phyloP scores from a whole-genome alignment of 805 yeast genomes.

The Myxozyma udenii region DNA sequence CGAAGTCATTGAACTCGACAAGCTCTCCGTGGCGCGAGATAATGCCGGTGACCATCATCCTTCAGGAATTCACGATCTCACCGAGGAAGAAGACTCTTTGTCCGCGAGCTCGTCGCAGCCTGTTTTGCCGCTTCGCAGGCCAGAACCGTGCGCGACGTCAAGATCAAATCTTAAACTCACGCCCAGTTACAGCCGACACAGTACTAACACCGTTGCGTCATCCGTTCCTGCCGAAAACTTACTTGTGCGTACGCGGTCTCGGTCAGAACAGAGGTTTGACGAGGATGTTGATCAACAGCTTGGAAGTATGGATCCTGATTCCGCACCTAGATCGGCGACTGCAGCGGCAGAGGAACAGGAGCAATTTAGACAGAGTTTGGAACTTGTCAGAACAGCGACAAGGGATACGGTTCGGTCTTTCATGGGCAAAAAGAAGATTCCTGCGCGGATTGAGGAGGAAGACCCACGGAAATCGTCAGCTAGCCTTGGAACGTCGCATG shows the following conservation, averaged over 20 bases:
- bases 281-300: constrained; percentile 7
- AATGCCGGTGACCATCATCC: background rate
- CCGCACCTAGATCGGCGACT: background rate
- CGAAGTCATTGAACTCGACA: background rate
- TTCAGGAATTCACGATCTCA: background rate
- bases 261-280: constrained; percentile 6
- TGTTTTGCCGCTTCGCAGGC: background rate
- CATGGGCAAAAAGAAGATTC: background rate
- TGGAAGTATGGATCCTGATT: constrained; percentile 4
- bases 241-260: background rate
- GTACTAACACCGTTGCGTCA: too few species aligned
- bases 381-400: background rate
- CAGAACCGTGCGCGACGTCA: background rate
- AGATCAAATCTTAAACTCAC: too few species aligned
- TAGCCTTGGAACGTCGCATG: too few species aligned
- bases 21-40: background rate
- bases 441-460: background rate
- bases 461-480: too few species aligned
- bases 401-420: background rate
- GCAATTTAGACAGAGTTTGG: background rate
- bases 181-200: background rate
- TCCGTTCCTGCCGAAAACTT: background rate
- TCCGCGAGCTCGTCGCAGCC: background rate
- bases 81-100: background rate
- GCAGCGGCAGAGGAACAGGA: background rate